Evolutionary conservation across 1,139 yeast genomes (phyloP), one percentile per base, ranked within the genome.

Genomic region (Scheffersomyces lignicola): DNA sequence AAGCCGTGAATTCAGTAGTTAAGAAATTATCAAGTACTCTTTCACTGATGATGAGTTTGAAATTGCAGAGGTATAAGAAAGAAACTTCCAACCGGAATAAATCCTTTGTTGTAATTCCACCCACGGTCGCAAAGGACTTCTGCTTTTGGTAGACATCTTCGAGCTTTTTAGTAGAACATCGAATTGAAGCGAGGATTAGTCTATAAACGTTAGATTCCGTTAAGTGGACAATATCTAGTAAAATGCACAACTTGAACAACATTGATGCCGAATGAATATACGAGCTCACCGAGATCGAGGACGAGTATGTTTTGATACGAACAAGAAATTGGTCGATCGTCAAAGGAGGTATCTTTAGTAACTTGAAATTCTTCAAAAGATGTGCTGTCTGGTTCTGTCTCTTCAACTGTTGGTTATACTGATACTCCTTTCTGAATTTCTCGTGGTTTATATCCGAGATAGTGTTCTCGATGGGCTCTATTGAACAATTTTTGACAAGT

Each of bases 131-230:
- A 47, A 66, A 70, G 10, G 62, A 47, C 39, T 59, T 58, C 38
- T 70, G 76, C 38, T 63, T 67, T 42, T 70, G 76, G 43, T 65
- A 64, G 10, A 69, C 51, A 41, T 70, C 76, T 42, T 70, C 76
- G 32, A 69, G 45, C 16, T 55, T 59, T 47, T 70, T 70, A 5
- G 71, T 65, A 55, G 66, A 69, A 41, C 75, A 67, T 36, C 76
- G 52, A n/a, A 70, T 54, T 45, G 65, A 61, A 2, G 72, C 73
- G 35, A 70, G 52, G 9, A 69, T 52, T 28, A 69, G 54, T 26
- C 76, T 49, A 43, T 69, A 60, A 11, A 62, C 69, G 40, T 70
- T 70, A 33, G 54, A 51, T 4, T 51, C 49, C 5, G 63, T 61
- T 31, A 70, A 52, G 2, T 54, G 57, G 16, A 67, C 54, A 7